These are phyloP conservation scores for Pittosporum tobira DNA, from an alignment of 129 eudicot genomes.

Conservation along the genomic window DNA sequence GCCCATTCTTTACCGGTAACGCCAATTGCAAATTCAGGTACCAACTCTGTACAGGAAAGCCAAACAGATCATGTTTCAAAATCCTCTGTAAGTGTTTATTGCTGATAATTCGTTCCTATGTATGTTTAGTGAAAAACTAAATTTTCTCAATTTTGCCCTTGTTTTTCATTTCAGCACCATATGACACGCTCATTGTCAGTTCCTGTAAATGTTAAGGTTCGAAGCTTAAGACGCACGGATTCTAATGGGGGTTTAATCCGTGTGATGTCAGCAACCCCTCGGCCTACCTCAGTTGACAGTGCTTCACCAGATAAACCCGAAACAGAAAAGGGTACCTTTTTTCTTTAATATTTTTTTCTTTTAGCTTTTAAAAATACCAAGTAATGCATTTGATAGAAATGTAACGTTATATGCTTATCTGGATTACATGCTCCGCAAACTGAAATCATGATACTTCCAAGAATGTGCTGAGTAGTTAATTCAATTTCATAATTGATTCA, in stretches of 20 bases:
- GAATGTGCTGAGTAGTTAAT: neutral
- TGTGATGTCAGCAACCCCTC: constrained; percentile 37
- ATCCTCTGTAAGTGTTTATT: constrained; percentile 29
- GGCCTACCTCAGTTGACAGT: constrained; percentile 18
- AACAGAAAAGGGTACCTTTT: constrained; percentile 39
- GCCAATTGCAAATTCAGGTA: constrained; percentile 41
- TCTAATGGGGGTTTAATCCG: constrained; percentile 45
- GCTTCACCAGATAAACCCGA: constrained; percentile 28
- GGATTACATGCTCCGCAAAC: neutral
- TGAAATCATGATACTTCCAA: neutral
- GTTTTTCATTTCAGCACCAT: constrained; percentile 18
- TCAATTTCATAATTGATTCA: neutral
- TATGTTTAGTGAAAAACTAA: neutral
- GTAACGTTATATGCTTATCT: neutral
- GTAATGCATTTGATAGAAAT: neutral
- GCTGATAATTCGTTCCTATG: neutral
- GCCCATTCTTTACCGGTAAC: constrained; percentile 56
- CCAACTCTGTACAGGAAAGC: constrained; percentile 18
- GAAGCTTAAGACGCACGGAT: constrained; percentile 43
- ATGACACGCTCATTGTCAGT: constrained; percentile 56
- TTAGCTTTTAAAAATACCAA: neutral
- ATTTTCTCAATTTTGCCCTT: neutral
- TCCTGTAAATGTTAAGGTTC: constrained; percentile 46
- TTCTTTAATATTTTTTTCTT: neutral
- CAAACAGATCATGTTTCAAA: constrained; percentile 15